Evolutionary conservation across 805 yeast genomes (phyloP).

Genomic region (Clavispora fructus): DNA sequence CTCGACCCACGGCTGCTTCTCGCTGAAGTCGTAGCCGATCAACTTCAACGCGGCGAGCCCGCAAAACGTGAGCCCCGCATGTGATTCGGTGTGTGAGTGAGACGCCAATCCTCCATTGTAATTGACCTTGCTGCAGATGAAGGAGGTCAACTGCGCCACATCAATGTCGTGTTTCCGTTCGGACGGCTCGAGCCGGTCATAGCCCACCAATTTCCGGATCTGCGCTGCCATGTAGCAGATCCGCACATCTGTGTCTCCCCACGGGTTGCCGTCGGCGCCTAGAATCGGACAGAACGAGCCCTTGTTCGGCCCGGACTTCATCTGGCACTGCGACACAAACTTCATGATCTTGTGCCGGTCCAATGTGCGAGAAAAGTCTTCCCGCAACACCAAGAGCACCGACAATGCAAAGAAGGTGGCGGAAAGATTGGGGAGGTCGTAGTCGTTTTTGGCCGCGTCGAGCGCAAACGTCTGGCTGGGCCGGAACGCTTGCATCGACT

Average conservation of each 20-base stretch:
- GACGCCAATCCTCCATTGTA: slow-evolving; percentile 74
- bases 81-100: slow-evolving; percentile 53
- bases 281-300: slow-evolving; percentile 36
- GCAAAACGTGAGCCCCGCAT: slow-evolving; percentile 85
- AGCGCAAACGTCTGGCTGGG: slow-evolving; percentile 47
- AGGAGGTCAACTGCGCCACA: slow-evolving; percentile 30
- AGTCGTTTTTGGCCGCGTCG: slow-evolving; percentile 18
- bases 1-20: slow-evolving; percentile 10
- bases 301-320: slow-evolving; percentile 19
- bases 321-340: slow-evolving; percentile 59
- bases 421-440: slow-evolving; percentile 63
- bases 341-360: slow-evolving; percentile 46
- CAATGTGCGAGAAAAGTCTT: slow-evolving; percentile 27
- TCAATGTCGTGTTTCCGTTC: slow-evolving; percentile 38
- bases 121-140: slow-evolving; percentile 23
- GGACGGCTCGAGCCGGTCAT: slow-evolving; percentile 21
- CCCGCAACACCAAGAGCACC: slow-evolving; percentile 46
- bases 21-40: slow-evolving; percentile 19
- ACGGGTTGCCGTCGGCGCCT: slow-evolving; percentile 17
- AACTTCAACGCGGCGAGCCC: slow-evolving; percentile 60
- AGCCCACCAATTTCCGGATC: slow-evolving; percentile 48
- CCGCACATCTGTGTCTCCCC: slow-evolving; percentile 71
- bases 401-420: slow-evolving; percentile 75
- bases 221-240: slow-evolving; percentile 69
- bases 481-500: slow-evolving; percentile 45